Evolutionary conservation across 2,329 filamentous ascomycete genomes (phyloP).

Genomic region (Colletotrichum chrysophilum): DNA sequence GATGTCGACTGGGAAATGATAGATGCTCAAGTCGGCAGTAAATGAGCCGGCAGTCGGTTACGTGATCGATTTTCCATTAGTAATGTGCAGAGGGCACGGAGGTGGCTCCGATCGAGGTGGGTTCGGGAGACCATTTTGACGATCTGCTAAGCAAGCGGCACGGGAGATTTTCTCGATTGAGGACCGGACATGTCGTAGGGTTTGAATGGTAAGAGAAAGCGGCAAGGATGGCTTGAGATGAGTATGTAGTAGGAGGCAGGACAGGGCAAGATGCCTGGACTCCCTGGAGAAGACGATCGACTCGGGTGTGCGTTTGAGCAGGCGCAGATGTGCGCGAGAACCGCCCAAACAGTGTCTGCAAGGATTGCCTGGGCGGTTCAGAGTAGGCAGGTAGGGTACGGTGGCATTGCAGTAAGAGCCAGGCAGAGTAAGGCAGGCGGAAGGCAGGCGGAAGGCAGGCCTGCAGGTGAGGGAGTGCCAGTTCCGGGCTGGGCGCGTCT

Average conservation of each 20-base stretch:
- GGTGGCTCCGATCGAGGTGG: neutral
- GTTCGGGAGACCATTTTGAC: neutral
- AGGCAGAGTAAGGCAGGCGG: neutral
- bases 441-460: neutral
- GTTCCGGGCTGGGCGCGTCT: neutral
- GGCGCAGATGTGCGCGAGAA: neutral
- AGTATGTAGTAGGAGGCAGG: neutral
- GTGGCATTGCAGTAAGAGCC: neutral
- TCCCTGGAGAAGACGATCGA: neutral
- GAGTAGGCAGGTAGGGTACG: neutral
- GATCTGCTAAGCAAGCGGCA: neutral
- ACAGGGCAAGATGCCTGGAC: neutral
- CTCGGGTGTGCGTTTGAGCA: neutral
- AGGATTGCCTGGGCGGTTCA: neutral
- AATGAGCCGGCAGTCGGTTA: neutral
- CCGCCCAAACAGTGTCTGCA: neutral
- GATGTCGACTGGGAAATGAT: neutral
- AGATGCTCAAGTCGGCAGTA: neutral
- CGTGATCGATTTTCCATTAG: neutral
- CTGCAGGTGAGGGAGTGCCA: neutral
- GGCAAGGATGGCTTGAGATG: neutral
- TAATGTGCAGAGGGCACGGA: neutral
- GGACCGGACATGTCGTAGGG: neutral
- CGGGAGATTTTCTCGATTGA: slow-evolving; percentile 11
- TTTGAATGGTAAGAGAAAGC: neutral